phyloP scores from a whole-genome alignment of 768 basidiomycete genomes.

The Rhodotorula graminis region DNA sequence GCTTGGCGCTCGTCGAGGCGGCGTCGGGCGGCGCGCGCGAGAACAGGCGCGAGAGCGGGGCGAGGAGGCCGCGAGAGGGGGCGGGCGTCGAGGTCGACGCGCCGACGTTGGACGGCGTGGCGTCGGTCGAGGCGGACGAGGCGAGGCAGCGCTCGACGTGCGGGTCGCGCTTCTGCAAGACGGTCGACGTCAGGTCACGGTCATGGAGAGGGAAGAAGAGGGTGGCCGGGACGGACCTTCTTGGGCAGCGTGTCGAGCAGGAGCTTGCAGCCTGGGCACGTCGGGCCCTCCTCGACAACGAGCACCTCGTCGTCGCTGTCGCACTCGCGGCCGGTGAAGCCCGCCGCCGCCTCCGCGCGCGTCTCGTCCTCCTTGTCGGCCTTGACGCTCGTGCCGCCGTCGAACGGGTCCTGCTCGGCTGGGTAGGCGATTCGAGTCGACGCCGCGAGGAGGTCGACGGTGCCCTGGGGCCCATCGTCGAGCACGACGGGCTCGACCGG shows the following conservation, averaged over 20 bases:
- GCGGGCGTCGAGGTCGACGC: not conserved
- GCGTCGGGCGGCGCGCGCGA: not conserved
- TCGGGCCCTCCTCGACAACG: not conserved
- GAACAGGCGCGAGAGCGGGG: conserved; percentile 27
- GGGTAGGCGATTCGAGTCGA: not conserved
- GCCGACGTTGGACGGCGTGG: not conserved
- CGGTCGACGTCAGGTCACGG: not conserved
- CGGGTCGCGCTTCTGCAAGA: not conserved
- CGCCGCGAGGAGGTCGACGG: not conserved
- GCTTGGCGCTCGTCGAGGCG: not conserved
- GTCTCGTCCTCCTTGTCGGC: not conserved
- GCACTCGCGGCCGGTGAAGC: not conserved
- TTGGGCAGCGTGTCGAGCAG: not conserved
- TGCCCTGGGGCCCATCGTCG: not conserved
- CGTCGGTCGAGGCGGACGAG: not conserved
- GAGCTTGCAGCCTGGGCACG: conserved; percentile 1
- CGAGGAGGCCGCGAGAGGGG: conserved; percentile 4
- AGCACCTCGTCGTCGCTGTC: conserved; percentile 6
- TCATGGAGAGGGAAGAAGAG: not conserved
- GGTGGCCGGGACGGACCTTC: not conserved
- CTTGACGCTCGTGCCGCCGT: not conserved
- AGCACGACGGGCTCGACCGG: too few species aligned
- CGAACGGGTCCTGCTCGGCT: not conserved
- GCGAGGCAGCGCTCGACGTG: conserved; percentile 7
- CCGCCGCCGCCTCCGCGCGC: not conserved